Conservation (phyloP, 257 asterid species). For the Nicotiana tomentosiformis region DNA sequence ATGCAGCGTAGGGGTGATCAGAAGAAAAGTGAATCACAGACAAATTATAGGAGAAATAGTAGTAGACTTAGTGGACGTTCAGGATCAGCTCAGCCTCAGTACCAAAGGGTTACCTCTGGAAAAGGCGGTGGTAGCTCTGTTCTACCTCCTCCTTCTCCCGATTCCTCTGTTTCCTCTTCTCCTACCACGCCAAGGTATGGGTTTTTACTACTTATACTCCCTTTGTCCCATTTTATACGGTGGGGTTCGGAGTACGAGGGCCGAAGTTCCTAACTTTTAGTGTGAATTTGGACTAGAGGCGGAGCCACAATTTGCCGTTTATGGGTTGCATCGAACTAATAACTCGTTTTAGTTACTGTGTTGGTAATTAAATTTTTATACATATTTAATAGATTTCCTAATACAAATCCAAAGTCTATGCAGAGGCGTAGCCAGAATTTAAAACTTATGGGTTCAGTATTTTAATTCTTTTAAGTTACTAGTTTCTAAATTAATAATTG, state of each 20-base stretch:
- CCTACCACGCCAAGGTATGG: background rate
- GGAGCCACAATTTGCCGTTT: too few species aligned
- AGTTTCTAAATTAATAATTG: too few species aligned
- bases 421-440: too few species aligned
- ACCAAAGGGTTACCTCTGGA: slow-evolving; percentile 14
- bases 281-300: background rate
- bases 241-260: background rate
- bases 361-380: too few species aligned
- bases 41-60: background rate
- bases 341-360: too few species aligned
- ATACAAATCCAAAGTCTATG: too few species aligned
- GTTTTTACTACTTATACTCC: background rate
- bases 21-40: slow-evolving; percentile 7
- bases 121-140: slow-evolving; percentile 14
- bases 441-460: too few species aligned
- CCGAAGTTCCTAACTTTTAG: background rate
- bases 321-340: too few species aligned
- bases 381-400: too few species aligned
- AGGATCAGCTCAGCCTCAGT: slow-evolving; percentile 5
- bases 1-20: slow-evolving; percentile 10
- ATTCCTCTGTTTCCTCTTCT: slow-evolving; percentile 6
- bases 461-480: too few species aligned
- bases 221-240: background rate
- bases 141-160: slow-evolving; percentile 10
- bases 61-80: background rate